These are phyloP conservation scores for Porpolomopsis calyptriformis DNA, from an alignment of 768 basidiomycete species.

Conservation along the genomic window DNA sequence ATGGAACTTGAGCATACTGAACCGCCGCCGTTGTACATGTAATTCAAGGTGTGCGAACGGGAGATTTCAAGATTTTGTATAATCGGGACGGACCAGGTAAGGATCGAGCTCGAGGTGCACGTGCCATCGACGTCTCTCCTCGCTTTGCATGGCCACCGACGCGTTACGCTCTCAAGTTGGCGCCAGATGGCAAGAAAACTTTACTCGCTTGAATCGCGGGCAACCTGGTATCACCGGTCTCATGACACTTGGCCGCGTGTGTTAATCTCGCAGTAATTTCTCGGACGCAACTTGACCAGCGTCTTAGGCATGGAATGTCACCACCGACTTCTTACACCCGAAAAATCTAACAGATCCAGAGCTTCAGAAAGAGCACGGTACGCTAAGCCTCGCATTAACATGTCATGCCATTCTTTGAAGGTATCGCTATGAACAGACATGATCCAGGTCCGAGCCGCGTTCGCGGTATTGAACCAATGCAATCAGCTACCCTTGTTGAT, in stretches of 20 bases:
- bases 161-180: no score
- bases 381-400: conserved; percentile 4
- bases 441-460: conserved; percentile 40
- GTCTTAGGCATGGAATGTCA: conserved; percentile 49
- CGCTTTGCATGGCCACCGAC: no score
- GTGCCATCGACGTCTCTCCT: no score
- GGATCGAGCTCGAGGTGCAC: no score
- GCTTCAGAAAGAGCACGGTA: conserved; percentile 16
- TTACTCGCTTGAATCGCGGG: conserved; percentile 48
- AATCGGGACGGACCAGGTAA: no score
- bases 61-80: no score
- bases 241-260: conserved; percentile 53
- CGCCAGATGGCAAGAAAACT: conserved; percentile 67
- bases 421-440: conserved; percentile 28
- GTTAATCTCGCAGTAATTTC: not conserved
- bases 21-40: no score
- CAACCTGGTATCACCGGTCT: conserved; percentile 56
- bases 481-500: conserved; percentile 53
- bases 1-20: no score
- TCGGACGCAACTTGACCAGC: conserved; percentile 3
- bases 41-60: no score
- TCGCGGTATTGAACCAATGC: conserved; percentile 46
- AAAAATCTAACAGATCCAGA: conserved; percentile 35
- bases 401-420: not conserved
- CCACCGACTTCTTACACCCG: conserved; percentile 45